Evolutionary conservation across 345 rosid species (phyloP), one percentile per base, ranked within the genome.

Genomic region (Salix suchowensis): DNA sequence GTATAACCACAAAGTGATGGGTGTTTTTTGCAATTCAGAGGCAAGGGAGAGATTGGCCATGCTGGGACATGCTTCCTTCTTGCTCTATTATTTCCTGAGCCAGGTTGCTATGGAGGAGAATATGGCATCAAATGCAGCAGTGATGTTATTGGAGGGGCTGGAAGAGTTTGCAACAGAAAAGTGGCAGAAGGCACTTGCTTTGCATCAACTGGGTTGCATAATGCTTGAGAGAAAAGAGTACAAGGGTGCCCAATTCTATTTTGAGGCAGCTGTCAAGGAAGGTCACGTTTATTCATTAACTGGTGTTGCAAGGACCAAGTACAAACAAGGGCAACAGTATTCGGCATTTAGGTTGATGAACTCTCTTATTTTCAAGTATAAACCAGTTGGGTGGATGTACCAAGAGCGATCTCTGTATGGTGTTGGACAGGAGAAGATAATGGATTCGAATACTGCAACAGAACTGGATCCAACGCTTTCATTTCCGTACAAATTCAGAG

Each of bases 371-470:
- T 80, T 88, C 6, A 83, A 87, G 73, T 78, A 88, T 83, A 85
- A 86, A 75, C 86, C 93, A 74, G 82, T 79, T 65, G 98, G 97
- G n/a, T 95, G 98, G 98, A 95, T 95, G 96, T 93, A 86, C 80
- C 98, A 95, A 74, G 98, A 95, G 82, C 81, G 94, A 77, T 88
- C 96, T 67, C 78, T 93, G 44, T 95, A 90, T 79, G 88, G 86
- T 50, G 73, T 86, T 26, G 94, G 89, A 30, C 79, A 62, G 65
- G 91, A 88, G 75, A 95, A 91, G 81, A 81, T 88, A 15, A 76
- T 68, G 34, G 98, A 95, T 85, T 77, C 87, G 80, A 86, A 85
- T 55, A 74, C 83, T 70, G 96, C 98, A 58, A 87, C 97, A 39
- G 91, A 91, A 80, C 81, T 95, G 82, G 98, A 95, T 77, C 98